Evolutionary conservation across 1,284 basidiomycete genomes (phyloP).

Genomic region (Phellopilus nigrolimitatus): DNA sequence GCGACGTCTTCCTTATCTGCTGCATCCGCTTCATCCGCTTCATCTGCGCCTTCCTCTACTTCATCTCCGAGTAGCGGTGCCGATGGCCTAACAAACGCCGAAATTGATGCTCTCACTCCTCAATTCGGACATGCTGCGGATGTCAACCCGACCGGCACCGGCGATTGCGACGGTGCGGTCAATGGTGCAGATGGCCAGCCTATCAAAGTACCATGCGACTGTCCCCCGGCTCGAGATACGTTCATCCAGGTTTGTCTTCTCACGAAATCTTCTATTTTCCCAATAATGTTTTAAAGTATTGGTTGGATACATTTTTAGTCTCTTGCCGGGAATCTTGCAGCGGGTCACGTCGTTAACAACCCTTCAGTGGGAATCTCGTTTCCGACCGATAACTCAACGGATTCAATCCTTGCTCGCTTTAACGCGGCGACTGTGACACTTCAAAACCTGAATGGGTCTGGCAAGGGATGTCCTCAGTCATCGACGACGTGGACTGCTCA

Average conservation of each 20-base stretch:
- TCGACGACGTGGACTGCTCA: conserved; percentile 25
- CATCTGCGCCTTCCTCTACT: conserved; percentile 5
- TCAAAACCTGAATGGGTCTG: conserved; percentile 28
- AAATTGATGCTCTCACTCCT: conserved; percentile 26
- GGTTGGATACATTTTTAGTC: conserved; percentile 18
- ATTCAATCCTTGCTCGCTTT: conserved; percentile 33
- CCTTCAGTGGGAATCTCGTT: conserved; percentile 32
- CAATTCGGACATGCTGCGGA: conserved; percentile 26
- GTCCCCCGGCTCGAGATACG: conserved; percentile 32
- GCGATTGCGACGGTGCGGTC: conserved; percentile 33
- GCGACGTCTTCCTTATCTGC: too few species aligned
- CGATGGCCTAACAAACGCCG: conserved; percentile 20
- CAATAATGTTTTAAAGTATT: conserved; percentile 9
- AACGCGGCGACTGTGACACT: conserved; percentile 32
- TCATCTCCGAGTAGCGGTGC: conserved; percentile 18
- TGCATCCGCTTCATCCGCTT: conserved; percentile 10
- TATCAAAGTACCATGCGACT: conserved; percentile 37
- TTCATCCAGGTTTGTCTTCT: conserved; percentile 30
- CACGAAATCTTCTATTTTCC: not conserved
- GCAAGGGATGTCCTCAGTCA: conserved; percentile 25
- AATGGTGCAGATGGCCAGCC: conserved; percentile 30
- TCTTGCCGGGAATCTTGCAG: conserved; percentile 33
- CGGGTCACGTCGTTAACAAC: conserved; percentile 37
- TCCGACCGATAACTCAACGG: conserved; percentile 32
- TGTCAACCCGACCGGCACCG: conserved; percentile 29